Percentiles rank a stretch among this genome's conserved stretches.
Conservation (phyloP, 352 stramenopile species). For the Pythium vanterpoolii region DNA sequence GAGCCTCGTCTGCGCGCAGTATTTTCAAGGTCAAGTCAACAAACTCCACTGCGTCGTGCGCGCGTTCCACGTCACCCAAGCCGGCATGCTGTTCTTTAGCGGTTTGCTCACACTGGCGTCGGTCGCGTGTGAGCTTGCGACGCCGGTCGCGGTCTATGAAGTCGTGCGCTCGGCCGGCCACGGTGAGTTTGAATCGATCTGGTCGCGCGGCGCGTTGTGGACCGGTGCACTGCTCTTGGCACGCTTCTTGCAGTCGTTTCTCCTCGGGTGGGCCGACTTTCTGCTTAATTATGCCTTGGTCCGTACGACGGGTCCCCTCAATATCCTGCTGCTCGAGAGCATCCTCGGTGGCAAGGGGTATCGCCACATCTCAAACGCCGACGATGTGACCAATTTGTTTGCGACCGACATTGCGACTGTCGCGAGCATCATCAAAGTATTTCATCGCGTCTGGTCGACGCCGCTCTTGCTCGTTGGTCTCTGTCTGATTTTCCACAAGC, state of each 20-base stretch:
- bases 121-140: conserved; percentile 33
- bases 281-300: conserved; percentile 28
- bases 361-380: background rate
- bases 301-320: conserved; percentile 20
- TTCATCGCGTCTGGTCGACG: conserved; percentile 33
- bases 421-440: conserved; percentile 22
- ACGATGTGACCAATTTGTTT: conserved; percentile 31
- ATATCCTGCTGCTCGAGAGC: conserved; percentile 33
- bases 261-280: conserved; percentile 31
- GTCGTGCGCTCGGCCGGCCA: conserved; percentile 31
- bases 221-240: conserved; percentile 28
- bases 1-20: conserved; percentile 30
- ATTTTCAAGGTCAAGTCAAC: conserved; percentile 28
- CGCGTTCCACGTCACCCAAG: conserved; percentile 32
- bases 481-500: conserved; percentile 27
- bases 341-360: conserved; percentile 18
- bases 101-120: conserved; percentile 38
- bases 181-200: conserved; percentile 18
- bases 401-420: conserved; percentile 28
- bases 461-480: conserved; percentile 30
- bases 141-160: conserved; percentile 42
- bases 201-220: conserved; percentile 31
- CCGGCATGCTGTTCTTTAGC: conserved; percentile 28
- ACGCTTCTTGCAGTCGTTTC: conserved; percentile 31
- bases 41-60: conserved; percentile 32